Evolutionary conservation across 257 asterid species (phyloP).

Genomic region (Jacaranda mimosifolia): DNA sequence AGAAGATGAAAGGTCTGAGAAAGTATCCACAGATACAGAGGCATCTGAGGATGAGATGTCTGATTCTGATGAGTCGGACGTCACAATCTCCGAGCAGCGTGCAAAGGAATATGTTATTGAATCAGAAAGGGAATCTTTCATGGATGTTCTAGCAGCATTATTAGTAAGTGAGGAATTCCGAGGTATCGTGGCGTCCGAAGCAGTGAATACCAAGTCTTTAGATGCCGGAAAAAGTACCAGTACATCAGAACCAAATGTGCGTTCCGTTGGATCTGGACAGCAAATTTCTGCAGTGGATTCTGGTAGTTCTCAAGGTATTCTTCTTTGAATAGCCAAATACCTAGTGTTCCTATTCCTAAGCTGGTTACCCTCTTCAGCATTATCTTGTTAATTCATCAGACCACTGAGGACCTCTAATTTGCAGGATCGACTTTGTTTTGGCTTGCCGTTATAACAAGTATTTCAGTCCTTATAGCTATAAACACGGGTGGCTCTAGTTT

Average conservation of each 20-base stretch:
- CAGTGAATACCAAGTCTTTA: constrained; percentile 54
- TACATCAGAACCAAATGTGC: constrained; percentile 45
- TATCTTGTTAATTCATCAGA: constrained; percentile 18
- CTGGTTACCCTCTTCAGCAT: constrained; percentile 7
- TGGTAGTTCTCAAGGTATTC: constrained; percentile 63
- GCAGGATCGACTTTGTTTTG: constrained; percentile 80
- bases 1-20: constrained; percentile 74
- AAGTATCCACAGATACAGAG: constrained; percentile 43
- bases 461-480: constrained; percentile 77
- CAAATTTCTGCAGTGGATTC: constrained; percentile 51
- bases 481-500: constrained; percentile 73
- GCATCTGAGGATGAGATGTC: constrained; percentile 68
- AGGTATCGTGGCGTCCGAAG: constrained; percentile 88
- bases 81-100: constrained; percentile 46
- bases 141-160: constrained; percentile 82
- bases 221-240: constrained; percentile 43
- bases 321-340: constrained; percentile 3
- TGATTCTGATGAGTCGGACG: constrained; percentile 58
- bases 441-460: constrained; percentile 79
- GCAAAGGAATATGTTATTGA: constrained; percentile 42
- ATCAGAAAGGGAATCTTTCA: constrained; percentile 75
- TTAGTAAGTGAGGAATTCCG: constrained; percentile 93
- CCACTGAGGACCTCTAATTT: constrained; percentile 35
- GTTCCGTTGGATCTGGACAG: constrained; percentile 43
- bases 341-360: neutral